Base-by-base conservation (phyloP, 768 basidiomycete genomes). In the Filobasidium floriforme region DNA sequence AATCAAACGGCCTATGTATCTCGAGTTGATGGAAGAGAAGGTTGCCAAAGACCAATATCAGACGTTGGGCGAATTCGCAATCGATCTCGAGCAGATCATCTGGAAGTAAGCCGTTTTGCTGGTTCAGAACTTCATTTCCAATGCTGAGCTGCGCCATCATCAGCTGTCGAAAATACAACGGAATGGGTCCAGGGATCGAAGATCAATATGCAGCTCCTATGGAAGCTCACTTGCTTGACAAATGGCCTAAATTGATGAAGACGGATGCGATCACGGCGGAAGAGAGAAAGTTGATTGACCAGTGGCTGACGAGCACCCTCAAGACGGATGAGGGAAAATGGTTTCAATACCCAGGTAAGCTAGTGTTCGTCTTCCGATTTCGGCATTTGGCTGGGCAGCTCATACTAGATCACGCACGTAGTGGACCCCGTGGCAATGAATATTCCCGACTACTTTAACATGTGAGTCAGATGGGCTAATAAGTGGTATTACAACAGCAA, bases 91-190 rank as follows among this genome's bases (percentile, higher is more conserved):
- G 62, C 84, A 93, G 5, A 84, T 96, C 57, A 88, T 96, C 74
- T 82, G 78, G 75, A 99, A 99, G 78, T 77, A 55, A 59, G 78
- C 72, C 1, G 18, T 1, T 9, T 29, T 32, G 32, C 3, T 11
- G 19, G 43, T 41, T n/a, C 11, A 28, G 49, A 12, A 28, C 55
- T 24, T 46, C n/a, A 7, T 63, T 29, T 26, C n/a, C 22, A 3
- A 28, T n/a, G 54, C 29, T 22, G 18, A 40, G 4, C 41, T 54
- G 3, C 44, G 6, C 52, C 19, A 24, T 19, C 22, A n/a, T 40
- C 44, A 79, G 77, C 73, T 97, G 93, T 77, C 87, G 90, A 40
- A 83, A 86, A 70, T 99, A 98, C 83, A 99, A 99, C 73, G 89
- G 89, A 19, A 85, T 87, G 6, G 85, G 82, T 22, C 90, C 90